Evolutionary conservation across 129 eudicot species (phyloP).

Genomic region (Artemisia annua): DNA sequence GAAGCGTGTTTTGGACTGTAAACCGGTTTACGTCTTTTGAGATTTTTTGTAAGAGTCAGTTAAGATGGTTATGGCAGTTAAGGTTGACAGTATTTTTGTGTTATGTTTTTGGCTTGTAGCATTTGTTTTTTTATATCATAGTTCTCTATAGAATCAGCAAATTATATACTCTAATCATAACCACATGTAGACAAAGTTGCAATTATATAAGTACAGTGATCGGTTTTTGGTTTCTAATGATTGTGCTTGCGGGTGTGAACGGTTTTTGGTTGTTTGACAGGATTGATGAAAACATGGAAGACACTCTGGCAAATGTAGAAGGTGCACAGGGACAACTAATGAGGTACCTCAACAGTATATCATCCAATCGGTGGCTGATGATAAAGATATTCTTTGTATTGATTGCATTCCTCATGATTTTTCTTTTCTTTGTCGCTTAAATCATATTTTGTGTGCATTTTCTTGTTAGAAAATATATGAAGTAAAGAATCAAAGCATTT

Average conservation of each 20-base stretch:
- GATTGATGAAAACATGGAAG: constrained; percentile 93
- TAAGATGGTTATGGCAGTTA: background rate
- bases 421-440: constrained; percentile 81
- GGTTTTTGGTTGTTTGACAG: constrained; percentile 32
- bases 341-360: constrained; percentile 85
- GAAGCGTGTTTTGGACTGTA: background rate
- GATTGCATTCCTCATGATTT: constrained; percentile 76
- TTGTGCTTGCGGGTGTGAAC: background rate
- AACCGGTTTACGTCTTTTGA: background rate
- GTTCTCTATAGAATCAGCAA: background rate
- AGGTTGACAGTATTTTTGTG: background rate
- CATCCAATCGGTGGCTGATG: constrained; percentile 91
- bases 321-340: constrained; percentile 82
- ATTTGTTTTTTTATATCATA: background rate
- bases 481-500: constrained; percentile 12
- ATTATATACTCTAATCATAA: background rate
- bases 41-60: background rate
- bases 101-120: background rate
- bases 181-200: background rate
- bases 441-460: background rate
- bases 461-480: constrained; percentile 14
- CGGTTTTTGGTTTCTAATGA: background rate
- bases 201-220: background rate
- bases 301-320: constrained; percentile 77
- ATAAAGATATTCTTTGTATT: constrained; percentile 86